Evolutionary conservation across 148 eudicot species (phyloP).

Genomic region (Arbutus unedo): DNA sequence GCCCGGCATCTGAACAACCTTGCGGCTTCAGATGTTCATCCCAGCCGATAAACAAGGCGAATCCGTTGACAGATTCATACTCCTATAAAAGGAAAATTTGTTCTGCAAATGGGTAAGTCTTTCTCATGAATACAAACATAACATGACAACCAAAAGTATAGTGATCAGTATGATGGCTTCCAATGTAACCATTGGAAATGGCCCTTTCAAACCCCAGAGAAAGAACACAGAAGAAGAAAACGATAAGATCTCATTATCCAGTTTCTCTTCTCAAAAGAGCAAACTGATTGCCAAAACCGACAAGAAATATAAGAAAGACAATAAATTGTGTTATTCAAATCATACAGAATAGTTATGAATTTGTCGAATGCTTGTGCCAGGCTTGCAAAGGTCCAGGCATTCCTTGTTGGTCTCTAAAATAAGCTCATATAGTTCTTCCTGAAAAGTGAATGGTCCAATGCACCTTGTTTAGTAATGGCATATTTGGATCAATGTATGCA

Average conservation of each 20-base stretch:
- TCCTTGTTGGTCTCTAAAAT: conserved; percentile 91
- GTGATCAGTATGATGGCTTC: neutral
- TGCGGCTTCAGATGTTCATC: conserved; percentile 8
- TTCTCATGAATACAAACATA: neutral
- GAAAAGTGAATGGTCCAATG: conserved; percentile 20
- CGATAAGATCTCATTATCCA: neutral
- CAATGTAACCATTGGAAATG: neutral
- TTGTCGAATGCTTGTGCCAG: conserved; percentile 74
- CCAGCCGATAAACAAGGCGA: neutral
- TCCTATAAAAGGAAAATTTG: conserved; percentile 7
- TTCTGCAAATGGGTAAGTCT: neutral
- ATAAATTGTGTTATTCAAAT: neutral
- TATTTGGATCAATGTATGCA: neutral
- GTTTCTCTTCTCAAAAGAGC: neutral
- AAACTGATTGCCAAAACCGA: neutral
- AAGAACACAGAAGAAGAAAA: neutral
- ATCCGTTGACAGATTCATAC: neutral
- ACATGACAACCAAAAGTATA: neutral
- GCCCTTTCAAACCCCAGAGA: neutral
- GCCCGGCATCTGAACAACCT: neutral
- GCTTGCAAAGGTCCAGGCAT: conserved; percentile 80
- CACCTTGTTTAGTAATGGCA: conserved; percentile 3
- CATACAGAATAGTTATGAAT: conserved; percentile 87
- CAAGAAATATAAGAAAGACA: neutral
- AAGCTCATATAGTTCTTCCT: conserved; percentile 88